Percentiles rank a stretch among this genome's conserved stretches.
phyloP scores from a whole-genome alignment of 1,284 basidiomycete genomes.

The Cryptococcus wingfieldii region DNA sequence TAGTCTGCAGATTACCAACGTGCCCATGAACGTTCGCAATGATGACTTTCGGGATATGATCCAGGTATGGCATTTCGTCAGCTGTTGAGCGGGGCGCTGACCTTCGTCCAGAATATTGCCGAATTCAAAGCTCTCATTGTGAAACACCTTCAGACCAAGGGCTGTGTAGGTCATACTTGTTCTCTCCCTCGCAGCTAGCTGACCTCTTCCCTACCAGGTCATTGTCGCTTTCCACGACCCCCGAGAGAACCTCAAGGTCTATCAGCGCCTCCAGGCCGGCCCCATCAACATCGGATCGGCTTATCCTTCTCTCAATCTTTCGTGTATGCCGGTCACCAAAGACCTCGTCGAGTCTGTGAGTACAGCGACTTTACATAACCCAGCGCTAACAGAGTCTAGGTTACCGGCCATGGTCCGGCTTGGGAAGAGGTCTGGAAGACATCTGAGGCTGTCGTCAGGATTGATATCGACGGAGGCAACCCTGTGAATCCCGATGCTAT shows the following conservation, averaged over 20 bases:
- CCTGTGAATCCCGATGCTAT: conserved; percentile 10
- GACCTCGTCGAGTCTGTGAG: conserved; percentile 23
- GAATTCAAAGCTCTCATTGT: conserved; percentile 28
- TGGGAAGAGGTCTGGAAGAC: conserved; percentile 20
- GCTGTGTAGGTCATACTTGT: conserved; percentile 22
- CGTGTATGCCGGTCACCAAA: conserved; percentile 22
- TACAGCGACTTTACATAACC: background rate
- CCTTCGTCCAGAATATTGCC: conserved; percentile 18
- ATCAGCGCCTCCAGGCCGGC: conserved; percentile 15
- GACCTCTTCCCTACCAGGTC: conserved; percentile 18
- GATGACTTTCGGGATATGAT: conserved; percentile 22
- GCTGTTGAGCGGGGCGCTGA: background rate
- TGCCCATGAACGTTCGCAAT: conserved; percentile 22
- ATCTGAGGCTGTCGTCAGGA: conserved; percentile 15
- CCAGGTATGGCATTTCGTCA: conserved; percentile 12
- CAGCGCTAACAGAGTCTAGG: conserved; percentile 7
- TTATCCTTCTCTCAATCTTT: conserved; percentile 12
- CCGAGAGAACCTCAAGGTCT: conserved; percentile 30
- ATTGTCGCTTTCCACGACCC: conserved; percentile 39
- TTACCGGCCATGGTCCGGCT: conserved; percentile 11
- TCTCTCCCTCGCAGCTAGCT: background rate
- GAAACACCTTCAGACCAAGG: conserved; percentile 25
- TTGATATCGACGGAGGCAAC: conserved; percentile 17
- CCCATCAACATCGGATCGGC: conserved; percentile 14
- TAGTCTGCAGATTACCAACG: conserved; percentile 19